phyloP scores from a whole-genome alignment of 257 asterid genomes.

The Nicotiana attenuata region DNA sequence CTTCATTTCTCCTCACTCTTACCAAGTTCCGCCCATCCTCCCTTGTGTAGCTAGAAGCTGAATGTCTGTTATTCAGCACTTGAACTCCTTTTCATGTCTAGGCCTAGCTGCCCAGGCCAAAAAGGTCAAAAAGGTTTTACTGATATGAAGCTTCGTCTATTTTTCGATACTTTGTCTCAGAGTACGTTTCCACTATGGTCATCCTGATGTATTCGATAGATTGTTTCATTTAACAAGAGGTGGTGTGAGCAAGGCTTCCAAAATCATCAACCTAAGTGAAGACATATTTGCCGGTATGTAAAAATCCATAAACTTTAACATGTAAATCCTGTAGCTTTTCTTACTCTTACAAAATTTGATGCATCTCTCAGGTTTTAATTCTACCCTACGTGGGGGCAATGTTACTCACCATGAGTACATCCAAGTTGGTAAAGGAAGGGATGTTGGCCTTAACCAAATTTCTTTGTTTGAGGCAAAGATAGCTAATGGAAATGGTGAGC shows the following conservation, averaged over 20 bases:
- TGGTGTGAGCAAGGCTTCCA: constrained; percentile 97
- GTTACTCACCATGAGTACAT: constrained; percentile 95
- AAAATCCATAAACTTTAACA: constrained; percentile 14
- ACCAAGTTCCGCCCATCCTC: background rate
- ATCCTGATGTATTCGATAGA: constrained; percentile 94
- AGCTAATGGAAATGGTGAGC: constrained; percentile 97
- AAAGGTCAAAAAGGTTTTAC: constrained; percentile 11
- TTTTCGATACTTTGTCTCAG: constrained; percentile 34
- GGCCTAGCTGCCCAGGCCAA: background rate
- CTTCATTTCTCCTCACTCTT: background rate
- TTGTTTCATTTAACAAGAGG: constrained; percentile 92
- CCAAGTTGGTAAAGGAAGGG: constrained; percentile 98
- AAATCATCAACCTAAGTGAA: constrained; percentile 84
- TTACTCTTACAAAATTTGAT: constrained; percentile 16
- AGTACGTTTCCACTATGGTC: constrained; percentile 99
- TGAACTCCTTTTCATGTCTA: background rate
- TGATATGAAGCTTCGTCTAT: background rate
- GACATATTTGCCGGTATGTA: constrained; percentile 90
- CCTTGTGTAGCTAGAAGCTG: background rate
- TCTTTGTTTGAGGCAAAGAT: constrained; percentile 88
- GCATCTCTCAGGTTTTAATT: constrained; percentile 68
- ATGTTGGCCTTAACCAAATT: constrained; percentile 96
- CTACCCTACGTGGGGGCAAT: constrained; percentile 95
- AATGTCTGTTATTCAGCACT: background rate
- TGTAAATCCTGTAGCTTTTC: constrained; percentile 12